phyloP scores from a whole-genome alignment of 495 filamentous ascomycete species.

The Penicillium cataractarum region DNA sequence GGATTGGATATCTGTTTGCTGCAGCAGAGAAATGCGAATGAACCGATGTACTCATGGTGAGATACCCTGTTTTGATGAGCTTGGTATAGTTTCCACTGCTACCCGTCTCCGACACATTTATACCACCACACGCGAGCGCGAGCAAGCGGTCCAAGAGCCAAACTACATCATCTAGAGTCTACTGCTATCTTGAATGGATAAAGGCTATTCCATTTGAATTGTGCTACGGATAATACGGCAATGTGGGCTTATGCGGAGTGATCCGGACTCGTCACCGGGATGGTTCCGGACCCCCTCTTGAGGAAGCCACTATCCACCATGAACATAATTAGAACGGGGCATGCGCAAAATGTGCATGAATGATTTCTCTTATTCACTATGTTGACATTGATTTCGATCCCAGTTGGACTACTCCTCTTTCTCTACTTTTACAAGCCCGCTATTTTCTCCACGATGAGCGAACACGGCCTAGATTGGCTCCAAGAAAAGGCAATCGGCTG shows the following conservation, averaged over 20 bases:
- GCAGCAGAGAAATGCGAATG: not conserved
- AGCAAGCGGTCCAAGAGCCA: not conserved
- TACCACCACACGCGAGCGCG: not conserved
- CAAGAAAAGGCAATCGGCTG: slow-evolving; percentile 25
- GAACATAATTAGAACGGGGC: not conserved
- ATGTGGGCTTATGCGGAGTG: not conserved
- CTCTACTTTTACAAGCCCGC: not conserved
- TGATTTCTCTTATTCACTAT: too few species aligned
- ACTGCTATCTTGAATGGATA: not conserved
- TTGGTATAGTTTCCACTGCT: too few species aligned
- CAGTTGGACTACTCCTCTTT: not conserved
- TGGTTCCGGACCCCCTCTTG: slow-evolving; percentile 3
- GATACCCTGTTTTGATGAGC: not conserved
- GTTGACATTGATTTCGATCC: not conserved
- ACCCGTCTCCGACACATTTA: not conserved
- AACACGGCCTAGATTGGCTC: slow-evolving; percentile 24
- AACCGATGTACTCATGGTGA: not conserved
- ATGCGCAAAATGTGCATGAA: not conserved
- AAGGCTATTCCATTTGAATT: not conserved
- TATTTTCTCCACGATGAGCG: slow-evolving; percentile 19
- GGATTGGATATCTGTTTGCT: not conserved
- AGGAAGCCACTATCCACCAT: not conserved
- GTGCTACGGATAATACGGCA: not conserved
- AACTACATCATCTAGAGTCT: too few species aligned
- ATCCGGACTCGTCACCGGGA: not conserved